Evolutionary conservation across 345 rosid species (phyloP).

Genomic region (Citrus hindsii): DNA sequence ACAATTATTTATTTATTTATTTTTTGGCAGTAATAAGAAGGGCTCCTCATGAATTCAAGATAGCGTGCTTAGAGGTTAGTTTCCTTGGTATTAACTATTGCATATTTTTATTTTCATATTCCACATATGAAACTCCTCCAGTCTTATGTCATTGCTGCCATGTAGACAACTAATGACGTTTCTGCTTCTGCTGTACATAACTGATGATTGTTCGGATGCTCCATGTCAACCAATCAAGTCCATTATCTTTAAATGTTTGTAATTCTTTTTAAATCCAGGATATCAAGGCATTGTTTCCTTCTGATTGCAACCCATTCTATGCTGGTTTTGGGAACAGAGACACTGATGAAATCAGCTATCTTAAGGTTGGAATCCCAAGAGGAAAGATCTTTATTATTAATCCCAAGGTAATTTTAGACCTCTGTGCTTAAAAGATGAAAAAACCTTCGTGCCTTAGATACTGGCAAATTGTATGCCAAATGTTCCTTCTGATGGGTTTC

Average conservation of each 20-base stretch:
- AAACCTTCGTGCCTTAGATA: neutral
- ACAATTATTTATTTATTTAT: no score
- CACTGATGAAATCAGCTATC: slow-evolving; percentile 97
- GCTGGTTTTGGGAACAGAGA: slow-evolving; percentile 99
- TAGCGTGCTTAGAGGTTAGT: slow-evolving; percentile 96
- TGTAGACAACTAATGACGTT: neutral
- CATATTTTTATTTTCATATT: neutral
- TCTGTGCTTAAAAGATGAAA: neutral
- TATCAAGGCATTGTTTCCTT: slow-evolving; percentile 81
- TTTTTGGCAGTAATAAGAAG: slow-evolving; percentile 73
- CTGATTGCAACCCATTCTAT: slow-evolving; percentile 88
- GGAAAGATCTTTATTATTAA: slow-evolving; percentile 94
- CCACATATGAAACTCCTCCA: neutral
- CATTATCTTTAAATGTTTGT: neutral
- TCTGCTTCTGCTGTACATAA: neutral
- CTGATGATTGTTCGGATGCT: neutral
- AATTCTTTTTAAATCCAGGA: slow-evolving; percentile 43
- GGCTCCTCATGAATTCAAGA: slow-evolving; percentile 99
- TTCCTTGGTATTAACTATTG: slow-evolving; percentile 7
- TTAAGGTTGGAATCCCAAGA: slow-evolving; percentile 91
- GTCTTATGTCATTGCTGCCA: slow-evolving; percentile 1
- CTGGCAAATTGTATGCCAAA: neutral
- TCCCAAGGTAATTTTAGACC: slow-evolving; percentile 67
- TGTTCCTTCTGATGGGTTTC: slow-evolving; percentile 16
- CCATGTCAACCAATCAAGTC: neutral